A percentile compares a stretch with the other conserved stretches of the same genome.
Conservation (phyloP, 768 basidiomycete genomes). For the Mycena belliarum region DNA sequence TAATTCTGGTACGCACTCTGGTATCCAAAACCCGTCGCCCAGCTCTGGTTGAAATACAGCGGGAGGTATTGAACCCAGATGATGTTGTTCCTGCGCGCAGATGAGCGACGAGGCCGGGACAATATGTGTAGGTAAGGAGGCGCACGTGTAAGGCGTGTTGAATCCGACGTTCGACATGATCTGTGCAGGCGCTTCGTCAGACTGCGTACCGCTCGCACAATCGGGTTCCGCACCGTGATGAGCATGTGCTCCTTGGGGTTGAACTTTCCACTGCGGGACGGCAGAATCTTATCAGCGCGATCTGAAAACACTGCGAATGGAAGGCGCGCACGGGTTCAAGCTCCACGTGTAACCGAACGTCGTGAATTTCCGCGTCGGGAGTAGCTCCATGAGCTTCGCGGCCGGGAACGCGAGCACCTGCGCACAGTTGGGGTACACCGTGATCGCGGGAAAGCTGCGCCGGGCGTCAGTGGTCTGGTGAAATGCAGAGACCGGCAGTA, state of each 20-base stretch:
- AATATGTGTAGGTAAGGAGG: background rate
- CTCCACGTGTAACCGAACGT: slow-evolving; percentile 52
- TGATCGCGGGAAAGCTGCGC: background rate
- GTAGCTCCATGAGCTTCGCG: slow-evolving; percentile 38
- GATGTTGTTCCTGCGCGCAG: slow-evolving; percentile 28
- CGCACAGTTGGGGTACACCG: slow-evolving; percentile 34
- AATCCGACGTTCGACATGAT: slow-evolving; percentile 54
- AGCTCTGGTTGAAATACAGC: slow-evolving; percentile 28
- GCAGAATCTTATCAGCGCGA: background rate
- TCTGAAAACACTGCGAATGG: background rate
- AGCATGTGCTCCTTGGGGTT: slow-evolving; percentile 66
- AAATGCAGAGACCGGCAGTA: no score
- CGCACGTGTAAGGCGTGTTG: slow-evolving; percentile 49
- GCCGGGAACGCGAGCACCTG: slow-evolving; percentile 50
- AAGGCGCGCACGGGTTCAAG: slow-evolving; percentile 38
- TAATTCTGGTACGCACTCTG: slow-evolving; percentile 31
- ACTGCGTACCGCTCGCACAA: no score
- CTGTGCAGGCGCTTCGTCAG: no score
- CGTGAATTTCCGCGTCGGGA: slow-evolving; percentile 29
- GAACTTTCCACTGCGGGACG: slow-evolving; percentile 47
- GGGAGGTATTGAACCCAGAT: slow-evolving; percentile 50
- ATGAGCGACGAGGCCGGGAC: slow-evolving; percentile 16
- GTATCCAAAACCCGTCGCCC: slow-evolving; percentile 39
- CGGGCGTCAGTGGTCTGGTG: no score
- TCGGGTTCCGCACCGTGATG: slow-evolving; percentile 45